Evolutionary conservation across 169 alveolate species (phyloP).

Genomic region (Plasmodium falciparum): DNA sequence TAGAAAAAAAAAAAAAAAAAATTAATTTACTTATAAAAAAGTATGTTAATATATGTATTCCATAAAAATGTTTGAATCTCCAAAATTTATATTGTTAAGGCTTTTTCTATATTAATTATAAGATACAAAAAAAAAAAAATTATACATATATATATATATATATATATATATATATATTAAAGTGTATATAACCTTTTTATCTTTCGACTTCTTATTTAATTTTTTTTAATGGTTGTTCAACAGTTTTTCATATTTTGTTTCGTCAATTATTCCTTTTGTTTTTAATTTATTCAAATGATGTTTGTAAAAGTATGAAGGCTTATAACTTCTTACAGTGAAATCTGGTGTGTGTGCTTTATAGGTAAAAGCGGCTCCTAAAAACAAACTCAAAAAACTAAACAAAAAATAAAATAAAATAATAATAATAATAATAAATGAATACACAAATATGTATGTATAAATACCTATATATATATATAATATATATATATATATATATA

Average conservation of each 20-base stretch:
- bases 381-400: slow-evolving; percentile 47
- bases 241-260: slow-evolving; percentile 35
- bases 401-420: neutral
- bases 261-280: slow-evolving; percentile 44
- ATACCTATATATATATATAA: slow-evolving; percentile 1
- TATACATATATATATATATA: slow-evolving; percentile 1
- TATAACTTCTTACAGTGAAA: slow-evolving; percentile 21
- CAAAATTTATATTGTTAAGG: too few relatives aligned
- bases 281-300: slow-evolving; percentile 41
- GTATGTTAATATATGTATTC: too few relatives aligned
- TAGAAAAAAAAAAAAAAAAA: too few relatives aligned
- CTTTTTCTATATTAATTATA: too few relatives aligned
- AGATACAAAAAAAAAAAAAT: too few relatives aligned
- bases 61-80: too few relatives aligned
- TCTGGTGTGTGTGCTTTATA: slow-evolving; percentile 59
- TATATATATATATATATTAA: neutral
- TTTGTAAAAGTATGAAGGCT: slow-evolving; percentile 68
- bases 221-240: slow-evolving; percentile 15
- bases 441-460: neutral
- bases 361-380: slow-evolving; percentile 35
- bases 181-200: neutral
- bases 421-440: neutral
- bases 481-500: slow-evolving; percentile 10
- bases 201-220: neutral
- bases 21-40: too few relatives aligned